Conservation (phyloP, 768 basidiomycete genomes). For the Boletus barrowsii region DNA sequence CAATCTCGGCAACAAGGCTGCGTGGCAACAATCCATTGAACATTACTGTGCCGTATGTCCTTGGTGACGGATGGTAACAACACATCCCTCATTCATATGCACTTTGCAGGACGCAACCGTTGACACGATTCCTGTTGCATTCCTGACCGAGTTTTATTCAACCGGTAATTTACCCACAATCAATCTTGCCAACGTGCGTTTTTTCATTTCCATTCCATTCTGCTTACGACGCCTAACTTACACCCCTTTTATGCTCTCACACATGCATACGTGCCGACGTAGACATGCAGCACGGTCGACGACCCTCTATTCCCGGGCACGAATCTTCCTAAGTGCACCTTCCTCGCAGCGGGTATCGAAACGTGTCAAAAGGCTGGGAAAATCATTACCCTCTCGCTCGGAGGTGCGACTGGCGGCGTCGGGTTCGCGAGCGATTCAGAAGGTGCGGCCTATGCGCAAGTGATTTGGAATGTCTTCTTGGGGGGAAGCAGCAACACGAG, state of each 20-base stretch:
- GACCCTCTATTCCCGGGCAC: conserved; percentile 62
- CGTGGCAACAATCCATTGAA: conserved; percentile 31
- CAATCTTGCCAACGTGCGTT: conserved; percentile 55
- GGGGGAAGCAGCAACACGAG: conserved; percentile 60
- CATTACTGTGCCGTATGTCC: conserved; percentile 30
- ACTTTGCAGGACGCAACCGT: conserved; percentile 48
- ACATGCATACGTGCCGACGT: not conserved
- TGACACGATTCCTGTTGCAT: conserved; percentile 60
- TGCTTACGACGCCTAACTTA: not conserved
- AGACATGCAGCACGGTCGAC: conserved; percentile 63
- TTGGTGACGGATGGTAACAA: not conserved
- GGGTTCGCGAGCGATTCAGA: conserved; percentile 58
- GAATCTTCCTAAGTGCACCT: conserved; percentile 56
- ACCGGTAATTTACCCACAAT: conserved; percentile 56
- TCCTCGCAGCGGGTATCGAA: conserved; percentile 58
- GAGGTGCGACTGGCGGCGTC: conserved; percentile 60
- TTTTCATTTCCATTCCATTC: not conserved
- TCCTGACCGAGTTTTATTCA: conserved; percentile 58
- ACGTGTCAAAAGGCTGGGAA: conserved; percentile 66
- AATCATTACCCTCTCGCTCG: conserved; percentile 55
- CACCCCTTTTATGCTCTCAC: not conserved
- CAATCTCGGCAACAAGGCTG: conserved; percentile 20
- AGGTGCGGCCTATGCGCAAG: conserved; percentile 57
- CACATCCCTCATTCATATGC: not conserved
- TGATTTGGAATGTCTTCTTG: conserved; percentile 67